Evolutionary conservation across 495 filamentous ascomycete species (phyloP).

Genomic region (Trypethelium eluteriae): DNA sequence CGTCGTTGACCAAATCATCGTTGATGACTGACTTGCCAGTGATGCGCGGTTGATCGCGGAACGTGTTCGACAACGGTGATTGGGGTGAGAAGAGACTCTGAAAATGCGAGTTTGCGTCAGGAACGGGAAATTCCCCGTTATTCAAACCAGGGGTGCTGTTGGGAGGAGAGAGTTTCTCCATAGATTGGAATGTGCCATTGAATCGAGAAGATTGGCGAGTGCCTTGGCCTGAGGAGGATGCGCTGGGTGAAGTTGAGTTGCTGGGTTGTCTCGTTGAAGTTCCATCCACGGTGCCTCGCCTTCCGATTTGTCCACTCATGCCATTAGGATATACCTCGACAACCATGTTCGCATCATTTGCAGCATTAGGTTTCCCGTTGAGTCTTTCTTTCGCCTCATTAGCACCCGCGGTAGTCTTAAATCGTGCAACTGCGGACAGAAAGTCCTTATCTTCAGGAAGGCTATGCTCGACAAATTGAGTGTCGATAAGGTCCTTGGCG

Average conservation of each 20-base stretch:
- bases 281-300: conserved; percentile 58
- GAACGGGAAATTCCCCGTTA: conserved; percentile 51
- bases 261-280: conserved; percentile 44
- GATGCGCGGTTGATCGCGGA: conserved; percentile 59
- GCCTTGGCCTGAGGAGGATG: conserved; percentile 47
- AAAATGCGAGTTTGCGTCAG: conserved; percentile 56
- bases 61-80: conserved; percentile 71
- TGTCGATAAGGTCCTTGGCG: conserved; percentile 70
- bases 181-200: conserved; percentile 65
- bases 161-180: conserved; percentile 63
- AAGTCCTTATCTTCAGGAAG: conserved; percentile 64
- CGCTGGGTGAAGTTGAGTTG: conserved; percentile 48
- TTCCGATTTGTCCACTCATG: conserved; percentile 32
- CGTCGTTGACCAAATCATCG: conserved; percentile 70
- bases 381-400: conserved; percentile 69
- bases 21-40: conserved; percentile 81
- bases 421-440: conserved; percentile 65
- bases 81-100: conserved; percentile 75
- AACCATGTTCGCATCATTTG: conserved; percentile 68
- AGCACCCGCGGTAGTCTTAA: conserved; percentile 62
- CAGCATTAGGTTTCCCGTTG: conserved; percentile 69
- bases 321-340: conserved; percentile 57
- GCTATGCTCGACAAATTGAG: conserved; percentile 61
- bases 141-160: conserved; percentile 48
- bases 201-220: conserved; percentile 69